Evolutionary conservation across 192 early-diverging fungal genomes (phyloP), one percentile per base, ranked within the genome.

Genomic region (Coemansia asiatica): DNA sequence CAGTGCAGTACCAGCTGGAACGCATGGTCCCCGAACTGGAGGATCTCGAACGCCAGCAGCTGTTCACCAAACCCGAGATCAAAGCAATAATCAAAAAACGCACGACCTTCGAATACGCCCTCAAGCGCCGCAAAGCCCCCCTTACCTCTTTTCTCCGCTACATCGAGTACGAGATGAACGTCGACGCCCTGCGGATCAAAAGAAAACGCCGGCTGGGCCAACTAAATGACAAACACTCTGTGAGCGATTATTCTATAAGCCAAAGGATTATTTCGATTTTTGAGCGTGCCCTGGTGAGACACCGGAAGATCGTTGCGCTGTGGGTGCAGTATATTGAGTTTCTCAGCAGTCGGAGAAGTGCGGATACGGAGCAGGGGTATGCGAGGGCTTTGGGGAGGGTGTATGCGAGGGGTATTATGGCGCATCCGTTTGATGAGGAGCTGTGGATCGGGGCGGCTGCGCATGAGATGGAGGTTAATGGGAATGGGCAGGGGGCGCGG

Each of bases 281-380:
- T 73, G 85, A 90, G 60, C 85, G 93, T 31, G 85, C 89, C 25
- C 75, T 96, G 19, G 85, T 73, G 22, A 89, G 91, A 66, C 97
- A 95, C 69, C 68, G 81, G 4, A 90, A 90, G 23, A 94, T 96
- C 64, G 65, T 90, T 18, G 67, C 72, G 26, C 68, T 99, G 67
- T 99, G 97, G 97, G 55, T 92, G 46, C 93, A 95, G 79, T 98
- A 93, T 70, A 89, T 97, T 72, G 92, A 90, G 22, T 95, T 88
- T 85, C 86, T 90, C 16, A 87, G 87, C 67, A 74, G 58, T 12
- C 76, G 65, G 25, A 10, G 72, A 72, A 9, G 75, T 4, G 61
- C 35, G 1, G 55, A 47, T 22, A 61, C 56, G 23, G 38, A 55
- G 28, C 55, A 67, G 12, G 71, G 67, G 68, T 47, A 90, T 85